Percentiles rank a stretch among this genome's conserved stretches.
phyloP scores from a whole-genome alignment of 345 rosid genomes.

The Hibiscus trionum region DNA sequence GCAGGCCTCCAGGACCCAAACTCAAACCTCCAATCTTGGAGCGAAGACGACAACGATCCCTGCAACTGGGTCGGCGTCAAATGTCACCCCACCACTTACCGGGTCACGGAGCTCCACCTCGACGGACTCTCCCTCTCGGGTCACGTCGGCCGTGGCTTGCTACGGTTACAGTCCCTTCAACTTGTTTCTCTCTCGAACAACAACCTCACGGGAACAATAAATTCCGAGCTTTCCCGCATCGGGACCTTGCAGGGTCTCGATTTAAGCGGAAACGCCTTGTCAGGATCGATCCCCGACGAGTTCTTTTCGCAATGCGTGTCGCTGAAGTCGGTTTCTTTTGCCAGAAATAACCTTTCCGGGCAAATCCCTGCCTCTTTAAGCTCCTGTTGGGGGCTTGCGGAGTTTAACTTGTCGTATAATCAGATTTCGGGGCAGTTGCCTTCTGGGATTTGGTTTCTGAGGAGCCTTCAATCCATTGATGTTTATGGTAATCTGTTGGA shows the following conservation, averaged over 20 bases:
- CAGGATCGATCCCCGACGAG: conserved; percentile 58
- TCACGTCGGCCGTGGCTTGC: conserved; percentile 70
- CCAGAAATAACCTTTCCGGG: conserved; percentile 58
- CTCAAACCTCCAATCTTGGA: conserved; percentile 70
- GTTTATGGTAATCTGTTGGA: conserved; percentile 57
- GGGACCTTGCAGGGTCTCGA: conserved; percentile 50
- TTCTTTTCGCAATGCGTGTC: conserved; percentile 78
- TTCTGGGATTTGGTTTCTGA: conserved; percentile 50
- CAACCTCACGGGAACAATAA: conserved; percentile 55
- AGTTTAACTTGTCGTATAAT: conserved; percentile 60
- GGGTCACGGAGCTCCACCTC: conserved; percentile 59
- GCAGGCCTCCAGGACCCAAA: conserved; percentile 71
- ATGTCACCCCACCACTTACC: conserved; percentile 52
- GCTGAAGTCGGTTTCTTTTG: conserved; percentile 55
- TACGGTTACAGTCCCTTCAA: conserved; percentile 57
- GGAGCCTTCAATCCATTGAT: conserved; percentile 52
- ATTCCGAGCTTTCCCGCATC: conserved; percentile 42
- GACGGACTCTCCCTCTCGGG: conserved; percentile 76
- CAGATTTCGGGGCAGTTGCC: conserved; percentile 69
- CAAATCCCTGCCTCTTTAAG: conserved; percentile 55
- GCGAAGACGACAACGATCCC: conserved; percentile 57
- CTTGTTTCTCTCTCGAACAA: conserved; percentile 54
- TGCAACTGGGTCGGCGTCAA: conserved; percentile 75
- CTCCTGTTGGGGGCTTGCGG: conserved; percentile 45
- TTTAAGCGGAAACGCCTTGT: conserved; percentile 58